A percentile compares a stretch with the other conserved stretches of the same genome.
These are phyloP conservation scores for Chrysopogon serrulatus DNA, from an alignment of 176 grass and related monocot species.

Conservation along the genomic window DNA sequence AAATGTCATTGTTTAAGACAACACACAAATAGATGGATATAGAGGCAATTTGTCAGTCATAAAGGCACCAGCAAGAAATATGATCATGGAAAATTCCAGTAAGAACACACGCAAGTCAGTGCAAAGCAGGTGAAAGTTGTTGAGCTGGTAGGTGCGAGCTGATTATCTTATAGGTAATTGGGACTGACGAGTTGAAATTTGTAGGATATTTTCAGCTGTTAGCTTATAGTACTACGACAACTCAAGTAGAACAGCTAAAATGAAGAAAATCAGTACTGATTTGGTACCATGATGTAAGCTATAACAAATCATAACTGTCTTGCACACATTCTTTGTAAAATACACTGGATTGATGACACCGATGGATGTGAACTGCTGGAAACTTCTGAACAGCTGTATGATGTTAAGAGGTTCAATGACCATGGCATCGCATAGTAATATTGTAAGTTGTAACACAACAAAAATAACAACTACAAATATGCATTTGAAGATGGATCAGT, in stretches of 20 bases:
- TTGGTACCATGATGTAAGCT: conserved; percentile 16
- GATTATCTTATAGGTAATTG: conserved; percentile 30
- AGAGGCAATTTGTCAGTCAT: background rate
- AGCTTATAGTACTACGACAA: background rate
- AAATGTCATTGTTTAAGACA: too few species aligned
- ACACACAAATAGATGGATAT: background rate
- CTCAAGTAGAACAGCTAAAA: conserved; percentile 5
- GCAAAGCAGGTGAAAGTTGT: conserved; percentile 45
- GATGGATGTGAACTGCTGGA: background rate
- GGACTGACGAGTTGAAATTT: background rate
- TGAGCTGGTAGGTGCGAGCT: conserved; percentile 21
- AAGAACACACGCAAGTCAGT: conserved; percentile 20
- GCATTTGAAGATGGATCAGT: conserved; percentile 1
- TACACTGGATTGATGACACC: background rate
- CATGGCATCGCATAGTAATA: background rate
- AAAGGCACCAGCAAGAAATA: background rate
- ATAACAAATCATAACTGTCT: background rate
- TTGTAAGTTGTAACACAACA: background rate
- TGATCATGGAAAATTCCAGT: conserved; percentile 8
- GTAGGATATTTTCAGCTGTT: conserved; percentile 4
- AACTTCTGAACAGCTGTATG: background rate
- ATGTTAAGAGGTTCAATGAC: background rate
- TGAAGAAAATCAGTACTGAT: conserved; percentile 21
- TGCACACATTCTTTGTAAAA: background rate
- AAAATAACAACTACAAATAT: background rate